Percentiles rank a stretch among this genome's conserved stretches.
Conservation (phyloP, 2,329 filamentous ascomycete species). For the Aspergillus sp. region DNA sequence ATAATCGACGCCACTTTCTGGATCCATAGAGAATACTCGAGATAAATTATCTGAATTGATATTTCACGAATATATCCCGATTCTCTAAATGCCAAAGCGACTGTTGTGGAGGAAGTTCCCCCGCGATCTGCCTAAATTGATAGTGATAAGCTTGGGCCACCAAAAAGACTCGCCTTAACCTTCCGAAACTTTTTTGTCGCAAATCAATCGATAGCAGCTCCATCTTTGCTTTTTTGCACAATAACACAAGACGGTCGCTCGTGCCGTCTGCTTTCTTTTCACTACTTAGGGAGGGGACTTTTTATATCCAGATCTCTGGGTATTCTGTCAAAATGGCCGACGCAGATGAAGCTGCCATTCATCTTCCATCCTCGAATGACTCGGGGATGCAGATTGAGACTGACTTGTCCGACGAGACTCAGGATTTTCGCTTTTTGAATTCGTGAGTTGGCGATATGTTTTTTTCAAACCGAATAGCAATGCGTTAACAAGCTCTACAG, state of each 20-base stretch:
- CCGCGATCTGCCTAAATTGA: too few species aligned
- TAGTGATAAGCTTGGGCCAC: too few species aligned
- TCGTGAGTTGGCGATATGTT: conserved; percentile 38
- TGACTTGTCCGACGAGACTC: conserved; percentile 71
- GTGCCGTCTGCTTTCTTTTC: not conserved
- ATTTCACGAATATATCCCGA: too few species aligned
- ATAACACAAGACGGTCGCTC: too few species aligned
- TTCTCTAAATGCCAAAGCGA: too few species aligned
- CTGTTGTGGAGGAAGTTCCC: too few species aligned
- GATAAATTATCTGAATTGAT: not conserved
- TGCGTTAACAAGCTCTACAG: conserved; percentile 11
- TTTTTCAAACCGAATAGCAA: too few species aligned
- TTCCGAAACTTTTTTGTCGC: too few species aligned
- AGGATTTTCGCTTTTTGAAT: conserved; percentile 76
- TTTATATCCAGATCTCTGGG: too few species aligned
- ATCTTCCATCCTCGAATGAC: conserved; percentile 21
- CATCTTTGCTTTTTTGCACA: too few species aligned
- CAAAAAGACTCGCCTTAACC: too few species aligned
- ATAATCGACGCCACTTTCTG: conserved; percentile 6
- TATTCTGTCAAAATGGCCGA: conserved; percentile 32
- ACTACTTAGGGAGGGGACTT: not conserved
- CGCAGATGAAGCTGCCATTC: conserved; percentile 39
- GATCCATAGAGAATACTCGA: not conserved
- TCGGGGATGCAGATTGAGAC: conserved; percentile 46
- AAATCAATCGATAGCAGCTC: too few species aligned